These are phyloP conservation scores for Lasiodiplodia sp. DNA, from an alignment of 2,329 filamentous ascomycete species.

Conservation along the genomic window DNA sequence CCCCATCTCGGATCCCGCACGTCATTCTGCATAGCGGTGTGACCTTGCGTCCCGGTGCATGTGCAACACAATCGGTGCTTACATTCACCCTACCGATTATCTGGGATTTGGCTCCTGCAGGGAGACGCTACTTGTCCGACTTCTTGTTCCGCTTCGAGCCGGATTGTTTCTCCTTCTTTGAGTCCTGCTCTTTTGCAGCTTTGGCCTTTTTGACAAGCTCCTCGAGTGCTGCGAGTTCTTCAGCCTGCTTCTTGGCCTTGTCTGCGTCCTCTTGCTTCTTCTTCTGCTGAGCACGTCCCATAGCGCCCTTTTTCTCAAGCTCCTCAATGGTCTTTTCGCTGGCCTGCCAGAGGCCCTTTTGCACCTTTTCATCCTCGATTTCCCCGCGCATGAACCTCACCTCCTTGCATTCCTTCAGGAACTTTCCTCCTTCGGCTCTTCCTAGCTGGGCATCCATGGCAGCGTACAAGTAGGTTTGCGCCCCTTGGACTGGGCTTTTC, in stretches of 20 bases:
- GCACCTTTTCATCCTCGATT: conserved; percentile 77
- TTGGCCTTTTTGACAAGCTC: conserved; percentile 31
- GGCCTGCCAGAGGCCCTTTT: conserved; percentile 87
- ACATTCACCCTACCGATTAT: neutral
- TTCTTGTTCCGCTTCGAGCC: conserved; percentile 32
- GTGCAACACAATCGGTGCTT: neutral
- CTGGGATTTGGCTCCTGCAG: neutral
- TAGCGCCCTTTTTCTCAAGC: conserved; percentile 79
- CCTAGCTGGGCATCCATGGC: conserved; percentile 80
- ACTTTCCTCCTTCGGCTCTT: conserved; percentile 69
- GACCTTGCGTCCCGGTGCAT: neutral
- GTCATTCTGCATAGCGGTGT: conserved; percentile 5
- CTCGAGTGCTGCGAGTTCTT: conserved; percentile 35
- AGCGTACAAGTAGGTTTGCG: conserved; percentile 85
- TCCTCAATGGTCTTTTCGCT: conserved; percentile 84
- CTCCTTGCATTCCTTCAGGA: conserved; percentile 89
- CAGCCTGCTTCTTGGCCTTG: conserved; percentile 44
- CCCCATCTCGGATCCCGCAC: neutral
- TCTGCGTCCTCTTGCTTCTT: conserved; percentile 53
- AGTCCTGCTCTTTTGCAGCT: conserved; percentile 28
- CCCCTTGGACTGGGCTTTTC: conserved; percentile 82
- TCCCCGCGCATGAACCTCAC: conserved; percentile 75
- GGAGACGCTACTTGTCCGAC: conserved; percentile 22
- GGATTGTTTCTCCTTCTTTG: conserved; percentile 30
- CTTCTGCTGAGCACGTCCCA: conserved; percentile 65